Base-by-base conservation (phyloP, 805 yeast genomes). In the Yarrowia bubula region DNA sequence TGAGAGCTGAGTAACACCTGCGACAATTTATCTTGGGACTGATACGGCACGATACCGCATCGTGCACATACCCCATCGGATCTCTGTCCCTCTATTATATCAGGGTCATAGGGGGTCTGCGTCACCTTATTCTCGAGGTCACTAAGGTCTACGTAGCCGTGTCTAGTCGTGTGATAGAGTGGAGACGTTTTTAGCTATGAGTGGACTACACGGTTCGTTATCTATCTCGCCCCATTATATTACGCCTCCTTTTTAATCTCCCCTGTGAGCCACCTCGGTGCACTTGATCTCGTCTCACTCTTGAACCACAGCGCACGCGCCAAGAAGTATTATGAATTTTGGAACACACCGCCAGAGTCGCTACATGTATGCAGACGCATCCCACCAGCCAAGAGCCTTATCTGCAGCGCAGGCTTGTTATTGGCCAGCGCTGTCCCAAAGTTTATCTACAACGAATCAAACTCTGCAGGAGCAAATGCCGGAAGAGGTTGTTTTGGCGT, bases 391-490 rank as follows among this genome's bases (percentile, higher is more conserved):
- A 37, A 51, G 43, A 41, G 28, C 44, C 60, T 51, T 51, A 51
- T 51, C 60, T 22, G n/a, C 43, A 39, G 28, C 22, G 43, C 44
- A 8, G 44, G 18, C 1, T n/a, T 38, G 37, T 9, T 35, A 51
- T 51, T 51, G 60, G 60, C 14, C 60, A 51, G 22, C 44, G 44
- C 3, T 6, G n/a, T 3, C 9, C 17, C 31, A n/a, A 51, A 51
- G 44, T 39, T 51, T 51, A 51, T 51, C 60, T 51, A 51, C 60
- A 51, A 39, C 44, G 44, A 38, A 51, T 51, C 60, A 51, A 37
- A 38, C 57, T 50, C 43, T 10, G 44, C 58, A 37, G 18, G n/a
- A 38, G 44, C 60, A 37, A 51, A 51, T 22, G 60, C 60, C 43
- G 43, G 60, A 35, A 33, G 41, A 48, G 55, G 41, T 46, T 46